Conservation (phyloP, 371 early-diverging fungal species). For the Mortierella sp. region DNA sequence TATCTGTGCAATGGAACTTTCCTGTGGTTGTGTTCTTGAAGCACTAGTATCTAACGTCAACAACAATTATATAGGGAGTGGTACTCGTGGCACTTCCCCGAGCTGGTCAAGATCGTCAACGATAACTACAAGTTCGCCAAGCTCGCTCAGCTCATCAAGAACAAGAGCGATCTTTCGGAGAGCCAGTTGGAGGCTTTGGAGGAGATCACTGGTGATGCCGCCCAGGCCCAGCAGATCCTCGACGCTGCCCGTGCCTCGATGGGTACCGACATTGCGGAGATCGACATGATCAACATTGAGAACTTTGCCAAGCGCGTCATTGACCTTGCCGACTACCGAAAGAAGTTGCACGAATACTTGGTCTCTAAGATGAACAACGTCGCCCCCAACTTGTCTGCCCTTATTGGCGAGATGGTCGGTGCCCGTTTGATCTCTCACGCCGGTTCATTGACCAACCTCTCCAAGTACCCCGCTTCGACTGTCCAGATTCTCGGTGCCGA, state of each 20-base stretch:
- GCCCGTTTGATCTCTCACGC: constrained; percentile 97
- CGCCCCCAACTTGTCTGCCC: constrained; percentile 98
- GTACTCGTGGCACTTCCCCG: constrained; percentile 99
- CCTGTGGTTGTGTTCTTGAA: too few relatives aligned
- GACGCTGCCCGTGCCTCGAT: constrained; percentile 96
- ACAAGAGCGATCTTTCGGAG: constrained; percentile 89
- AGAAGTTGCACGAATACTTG: constrained; percentile 91
- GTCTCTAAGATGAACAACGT: constrained; percentile 95
- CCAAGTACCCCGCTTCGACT: constrained; percentile 98
- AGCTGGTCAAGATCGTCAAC: constrained; percentile 94
- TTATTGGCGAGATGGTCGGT: constrained; percentile 98
- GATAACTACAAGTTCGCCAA: constrained; percentile 94
- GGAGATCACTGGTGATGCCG: constrained; percentile 78
- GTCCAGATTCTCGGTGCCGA: constrained; percentile 99
- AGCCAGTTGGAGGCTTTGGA: constrained; percentile 81
- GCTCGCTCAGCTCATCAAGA: constrained; percentile 88
- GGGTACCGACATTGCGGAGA: constrained; percentile 94
- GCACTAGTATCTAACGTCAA: too few relatives aligned
- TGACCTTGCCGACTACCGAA: constrained; percentile 93
- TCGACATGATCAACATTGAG: constrained; percentile 96
- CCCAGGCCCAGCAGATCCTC: constrained; percentile 83
- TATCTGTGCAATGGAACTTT: too few relatives aligned
- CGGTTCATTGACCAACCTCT: constrained; percentile 96
- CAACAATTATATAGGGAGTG: constrained; percentile 79
- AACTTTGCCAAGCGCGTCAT: constrained; percentile 95